Evolutionary conservation across 306 rosid genomes (phyloP).

Genomic region (Lablab purpureus): DNA sequence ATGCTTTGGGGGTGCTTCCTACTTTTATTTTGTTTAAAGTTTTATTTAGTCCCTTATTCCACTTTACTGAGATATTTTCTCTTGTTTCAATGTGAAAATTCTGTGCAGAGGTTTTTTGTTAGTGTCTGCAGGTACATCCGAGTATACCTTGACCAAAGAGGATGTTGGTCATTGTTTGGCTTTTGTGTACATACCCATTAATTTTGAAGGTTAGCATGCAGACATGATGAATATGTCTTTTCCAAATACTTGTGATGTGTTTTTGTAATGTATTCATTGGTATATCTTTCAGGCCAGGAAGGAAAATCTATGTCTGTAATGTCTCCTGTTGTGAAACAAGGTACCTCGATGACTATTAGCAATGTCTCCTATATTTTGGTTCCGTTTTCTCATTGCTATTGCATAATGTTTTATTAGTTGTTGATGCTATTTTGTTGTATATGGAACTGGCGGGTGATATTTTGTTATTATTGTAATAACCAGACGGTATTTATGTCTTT

Average conservation of each 20-base stretch:
- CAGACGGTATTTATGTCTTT: not conserved
- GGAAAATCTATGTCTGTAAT: slow-evolving; percentile 74
- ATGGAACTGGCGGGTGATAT: slow-evolving; percentile 1
- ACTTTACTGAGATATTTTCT: slow-evolving; percentile 37
- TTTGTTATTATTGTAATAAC: not conserved
- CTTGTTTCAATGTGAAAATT: slow-evolving; percentile 41
- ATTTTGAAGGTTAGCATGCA: slow-evolving; percentile 79
- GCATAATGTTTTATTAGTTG: slow-evolving; percentile 12
- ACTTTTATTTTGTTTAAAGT: not conserved
- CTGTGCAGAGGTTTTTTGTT: slow-evolving; percentile 64
- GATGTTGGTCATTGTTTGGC: slow-evolving; percentile 81
- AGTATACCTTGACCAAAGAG: slow-evolving; percentile 84
- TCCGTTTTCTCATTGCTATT: slow-evolving; percentile 36
- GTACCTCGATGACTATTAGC: slow-evolving; percentile 57
- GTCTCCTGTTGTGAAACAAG: slow-evolving; percentile 81
- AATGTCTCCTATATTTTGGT: slow-evolving; percentile 42
- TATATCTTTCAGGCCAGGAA: slow-evolving; percentile 78
- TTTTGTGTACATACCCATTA: slow-evolving; percentile 85
- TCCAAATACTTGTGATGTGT: slow-evolving; percentile 31
- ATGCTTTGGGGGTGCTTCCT: slow-evolving; percentile 18
- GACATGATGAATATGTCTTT: slow-evolving; percentile 32
- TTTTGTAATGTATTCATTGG: slow-evolving; percentile 39
- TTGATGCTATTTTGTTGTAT: slow-evolving; percentile 1
- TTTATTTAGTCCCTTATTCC: slow-evolving; percentile 2
- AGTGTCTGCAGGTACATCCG: slow-evolving; percentile 84